phyloP scores from a whole-genome alignment of 305 asterid genomes.

The Solanum hybrid region DNA sequence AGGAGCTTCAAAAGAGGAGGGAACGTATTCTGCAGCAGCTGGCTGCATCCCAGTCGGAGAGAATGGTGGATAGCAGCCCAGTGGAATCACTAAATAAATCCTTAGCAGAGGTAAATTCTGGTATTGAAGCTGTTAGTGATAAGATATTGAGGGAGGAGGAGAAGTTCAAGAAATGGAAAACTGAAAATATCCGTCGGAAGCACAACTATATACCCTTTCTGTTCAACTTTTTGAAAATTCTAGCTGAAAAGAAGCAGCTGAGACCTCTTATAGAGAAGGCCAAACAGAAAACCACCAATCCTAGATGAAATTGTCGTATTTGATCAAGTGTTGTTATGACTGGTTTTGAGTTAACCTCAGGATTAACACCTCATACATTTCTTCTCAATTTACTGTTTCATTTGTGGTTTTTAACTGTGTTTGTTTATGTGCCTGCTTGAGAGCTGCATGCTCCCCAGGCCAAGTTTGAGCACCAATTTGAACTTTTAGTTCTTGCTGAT shows the following conservation, averaged over 20 bases:
- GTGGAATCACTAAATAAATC: slow-evolving; percentile 56
- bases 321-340: neutral
- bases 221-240: slow-evolving; percentile 92
- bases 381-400: neutral
- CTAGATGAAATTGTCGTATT: slow-evolving; percentile 19
- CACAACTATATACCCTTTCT: slow-evolving; percentile 89
- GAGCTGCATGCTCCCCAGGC: neutral
- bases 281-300: slow-evolving; percentile 66
- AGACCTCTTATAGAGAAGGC: slow-evolving; percentile 98
- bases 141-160: slow-evolving; percentile 93
- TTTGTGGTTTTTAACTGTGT: neutral
- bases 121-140: slow-evolving; percentile 81
- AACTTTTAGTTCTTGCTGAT: neutral
- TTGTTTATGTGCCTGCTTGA: neutral
- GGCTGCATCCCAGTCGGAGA: slow-evolving; percentile 59
- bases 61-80: slow-evolving; percentile 47
- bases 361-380: neutral
- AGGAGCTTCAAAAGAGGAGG: slow-evolving; percentile 86
- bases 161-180: slow-evolving; percentile 95
- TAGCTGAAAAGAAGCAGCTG: slow-evolving; percentile 97
- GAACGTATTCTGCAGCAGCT: slow-evolving; percentile 71
- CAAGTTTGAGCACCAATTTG: neutral
- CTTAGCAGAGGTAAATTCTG: slow-evolving; percentile 58
- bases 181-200: slow-evolving; percentile 74
- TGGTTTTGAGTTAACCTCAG: neutral